Evolutionary conservation across 1,284 basidiomycete genomes (phyloP), one percentile per base, ranked within the genome.

Genomic region (Erythrobasidium hasegawianum): DNA sequence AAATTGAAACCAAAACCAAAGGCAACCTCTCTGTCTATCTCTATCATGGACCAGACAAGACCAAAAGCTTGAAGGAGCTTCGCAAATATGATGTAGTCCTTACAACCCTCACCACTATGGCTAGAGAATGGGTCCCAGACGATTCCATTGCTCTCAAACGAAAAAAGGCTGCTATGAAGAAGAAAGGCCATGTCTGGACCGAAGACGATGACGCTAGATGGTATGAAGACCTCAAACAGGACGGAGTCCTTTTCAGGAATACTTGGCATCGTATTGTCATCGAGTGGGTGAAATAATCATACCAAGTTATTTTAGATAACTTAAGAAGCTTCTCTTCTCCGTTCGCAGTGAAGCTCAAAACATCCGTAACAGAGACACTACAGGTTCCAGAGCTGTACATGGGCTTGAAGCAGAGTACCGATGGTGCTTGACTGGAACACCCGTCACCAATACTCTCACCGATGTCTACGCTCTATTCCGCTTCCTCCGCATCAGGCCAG

Each of bases 381-480:
- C 38, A 38, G 53, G 27, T 16, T 53, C 40, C 45, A 14, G 55
- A 27, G 41, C 61, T 22, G 26, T 27, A 0, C 69, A 83, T 83
- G 1, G 95, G 92, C 68, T 98, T 5, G 83, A 83, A 55, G 88
- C 89, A 1, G 81, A 86, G 64, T 81, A 90, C 41, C 83, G 90
- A 70, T 97, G 95, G 95, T 90, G 90, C 4, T 84, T 97, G 14
- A 96, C 92, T 4, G 83, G 77, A 8, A 79, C 76, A 7, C 72
- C 75, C 0, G 71, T 78, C 41, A 72, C 74, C 45, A 76, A 76
- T 66, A 60, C 57, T 0, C 69, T 77, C 3, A 94, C 96, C 69
- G 94, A 97, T 74, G 80, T 97, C 5, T 94, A 89, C 73, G 93
- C 90, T 0, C 80, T 95, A 1, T 78, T 95, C 18, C 90, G 88